Percentiles rank a stretch among this genome's conserved stretches.
Evolutionary conservation across 2,329 filamentous ascomycete genomes (phyloP).

Genomic region (Diaporthe longicolla): DNA sequence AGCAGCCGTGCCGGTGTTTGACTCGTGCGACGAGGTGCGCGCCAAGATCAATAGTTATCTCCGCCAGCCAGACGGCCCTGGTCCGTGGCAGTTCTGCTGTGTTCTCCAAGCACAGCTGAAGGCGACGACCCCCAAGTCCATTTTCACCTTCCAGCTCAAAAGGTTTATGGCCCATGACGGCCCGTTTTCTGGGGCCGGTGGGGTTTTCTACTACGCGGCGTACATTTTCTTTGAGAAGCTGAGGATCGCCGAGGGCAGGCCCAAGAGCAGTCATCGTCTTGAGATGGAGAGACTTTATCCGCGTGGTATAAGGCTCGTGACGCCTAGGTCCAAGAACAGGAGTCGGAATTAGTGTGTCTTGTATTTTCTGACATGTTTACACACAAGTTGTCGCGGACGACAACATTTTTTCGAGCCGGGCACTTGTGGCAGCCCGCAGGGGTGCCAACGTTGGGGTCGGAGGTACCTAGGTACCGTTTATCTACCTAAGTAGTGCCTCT

Average conservation of each 20-base stretch:
- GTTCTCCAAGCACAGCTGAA: not conserved
- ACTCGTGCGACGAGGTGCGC: not conserved
- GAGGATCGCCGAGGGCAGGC: not conserved
- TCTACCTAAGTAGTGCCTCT: too few species aligned
- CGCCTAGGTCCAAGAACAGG: too few species aligned
- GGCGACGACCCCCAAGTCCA: not conserved
- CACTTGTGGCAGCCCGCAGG: too few species aligned
- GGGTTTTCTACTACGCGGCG: not conserved
- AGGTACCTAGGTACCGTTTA: too few species aligned
- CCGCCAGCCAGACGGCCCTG: not conserved
- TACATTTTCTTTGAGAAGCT: not conserved
- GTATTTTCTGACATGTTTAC: too few species aligned
- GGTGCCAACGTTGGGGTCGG: too few species aligned
- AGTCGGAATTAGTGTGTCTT: too few species aligned
- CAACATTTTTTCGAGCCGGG: too few species aligned
- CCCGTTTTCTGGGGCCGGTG: not conserved
- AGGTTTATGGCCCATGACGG: not conserved
- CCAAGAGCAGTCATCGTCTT: not conserved
- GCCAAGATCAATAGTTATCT: not conserved
- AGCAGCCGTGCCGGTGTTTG: not conserved
- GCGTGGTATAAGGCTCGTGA: not conserved
- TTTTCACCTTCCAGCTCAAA: not conserved
- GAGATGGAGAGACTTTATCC: not conserved
- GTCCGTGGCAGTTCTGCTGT: fast-evolving
- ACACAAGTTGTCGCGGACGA: too few species aligned